Conservation (phyloP, 805 yeast species). For the Lipomyces starkeyi region DNA sequence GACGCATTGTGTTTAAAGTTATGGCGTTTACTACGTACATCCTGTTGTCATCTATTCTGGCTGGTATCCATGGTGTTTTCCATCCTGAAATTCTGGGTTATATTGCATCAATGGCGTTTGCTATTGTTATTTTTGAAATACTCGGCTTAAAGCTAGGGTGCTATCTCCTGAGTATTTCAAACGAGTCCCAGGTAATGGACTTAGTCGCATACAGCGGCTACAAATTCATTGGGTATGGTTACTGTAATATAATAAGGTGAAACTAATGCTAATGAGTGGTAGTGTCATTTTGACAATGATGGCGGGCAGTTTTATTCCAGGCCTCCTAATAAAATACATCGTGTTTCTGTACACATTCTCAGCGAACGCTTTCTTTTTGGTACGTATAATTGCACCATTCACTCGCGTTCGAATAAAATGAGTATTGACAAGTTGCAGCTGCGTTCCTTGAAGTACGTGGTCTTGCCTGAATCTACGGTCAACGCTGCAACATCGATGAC, state of each 20-base stretch:
- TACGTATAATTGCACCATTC: slow-evolving; percentile 1
- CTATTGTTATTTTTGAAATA: slow-evolving; percentile 79
- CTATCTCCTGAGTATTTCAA: slow-evolving; percentile 64
- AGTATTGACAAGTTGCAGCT: slow-evolving; percentile 33
- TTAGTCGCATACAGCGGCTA: slow-evolving; percentile 89
- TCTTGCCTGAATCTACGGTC: slow-evolving; percentile 60
- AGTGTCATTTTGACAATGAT: slow-evolving; percentile 47
- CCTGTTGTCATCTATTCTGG: slow-evolving; percentile 77
- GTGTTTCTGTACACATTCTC: slow-evolving; percentile 58
- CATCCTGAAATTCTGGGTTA: slow-evolving; percentile 92
- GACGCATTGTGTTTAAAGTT: slow-evolving; percentile 42
- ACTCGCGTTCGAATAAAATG: slow-evolving; percentile 48
- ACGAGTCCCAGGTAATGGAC: slow-evolving; percentile 67
- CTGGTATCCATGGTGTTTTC: slow-evolving; percentile 86
- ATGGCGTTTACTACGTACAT: slow-evolving; percentile 93
- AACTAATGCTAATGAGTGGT: slow-evolving; percentile 41
- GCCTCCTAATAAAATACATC: slow-evolving; percentile 54
- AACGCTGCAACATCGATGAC: slow-evolving; percentile 51
- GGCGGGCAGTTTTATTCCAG: slow-evolving; percentile 43
- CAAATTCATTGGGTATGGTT: slow-evolving; percentile 81
- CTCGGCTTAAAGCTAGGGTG: slow-evolving; percentile 78
- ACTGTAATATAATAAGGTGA: slow-evolving; percentile 48
- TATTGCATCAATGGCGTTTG: slow-evolving; percentile 83
- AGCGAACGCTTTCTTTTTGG: slow-evolving; percentile 59
- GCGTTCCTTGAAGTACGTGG: slow-evolving; percentile 66